Conservation (phyloP, 495 filamentous ascomycete genomes). For the Xeromyces bisporus region DNA sequence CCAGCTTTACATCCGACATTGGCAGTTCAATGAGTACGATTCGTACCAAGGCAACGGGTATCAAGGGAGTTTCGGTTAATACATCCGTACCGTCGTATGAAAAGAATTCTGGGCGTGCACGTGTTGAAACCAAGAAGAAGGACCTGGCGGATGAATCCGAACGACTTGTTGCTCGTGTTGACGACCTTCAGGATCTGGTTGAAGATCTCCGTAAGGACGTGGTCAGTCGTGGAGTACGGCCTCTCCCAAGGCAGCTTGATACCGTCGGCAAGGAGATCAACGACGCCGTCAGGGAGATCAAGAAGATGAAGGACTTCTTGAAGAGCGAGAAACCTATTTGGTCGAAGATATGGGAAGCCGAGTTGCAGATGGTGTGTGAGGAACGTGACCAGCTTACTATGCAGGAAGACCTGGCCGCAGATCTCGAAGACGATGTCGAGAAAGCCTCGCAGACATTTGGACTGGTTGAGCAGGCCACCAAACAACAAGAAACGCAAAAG, state of each 20-base stretch:
- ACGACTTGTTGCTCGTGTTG: conserved; percentile 72
- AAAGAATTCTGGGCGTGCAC: conserved; percentile 57
- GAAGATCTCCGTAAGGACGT: conserved; percentile 97
- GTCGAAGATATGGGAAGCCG: conserved; percentile 97
- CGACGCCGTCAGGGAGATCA: conserved; percentile 64
- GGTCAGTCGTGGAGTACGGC: conserved; percentile 79
- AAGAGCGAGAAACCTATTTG: conserved; percentile 84
- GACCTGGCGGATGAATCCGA: conserved; percentile 69
- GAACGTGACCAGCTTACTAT: conserved; percentile 86
- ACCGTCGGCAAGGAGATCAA: conserved; percentile 74
- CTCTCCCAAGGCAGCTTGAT: conserved; percentile 81
- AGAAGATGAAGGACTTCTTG: conserved; percentile 88
- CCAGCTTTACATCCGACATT: conserved; percentile 74
- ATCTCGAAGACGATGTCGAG: conserved; percentile 87
- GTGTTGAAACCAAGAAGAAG: conserved; percentile 77
- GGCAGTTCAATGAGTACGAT: conserved; percentile 72
- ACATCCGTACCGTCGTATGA: conserved; percentile 45
- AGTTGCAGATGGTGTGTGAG: conserved; percentile 83
- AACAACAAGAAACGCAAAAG: conserved; percentile 75
- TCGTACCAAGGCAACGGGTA: conserved; percentile 56
- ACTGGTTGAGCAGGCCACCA: conserved; percentile 88
- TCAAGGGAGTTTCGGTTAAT: conserved; percentile 60
- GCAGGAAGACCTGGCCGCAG: conserved; percentile 82
- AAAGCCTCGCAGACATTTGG: conserved; percentile 85
- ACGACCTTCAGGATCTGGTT: conserved; percentile 88